These are phyloP conservation scores for Sporisorium scitamineum DNA, from an alignment of 1,284 basidiomycete genomes.

Conservation along the genomic window DNA sequence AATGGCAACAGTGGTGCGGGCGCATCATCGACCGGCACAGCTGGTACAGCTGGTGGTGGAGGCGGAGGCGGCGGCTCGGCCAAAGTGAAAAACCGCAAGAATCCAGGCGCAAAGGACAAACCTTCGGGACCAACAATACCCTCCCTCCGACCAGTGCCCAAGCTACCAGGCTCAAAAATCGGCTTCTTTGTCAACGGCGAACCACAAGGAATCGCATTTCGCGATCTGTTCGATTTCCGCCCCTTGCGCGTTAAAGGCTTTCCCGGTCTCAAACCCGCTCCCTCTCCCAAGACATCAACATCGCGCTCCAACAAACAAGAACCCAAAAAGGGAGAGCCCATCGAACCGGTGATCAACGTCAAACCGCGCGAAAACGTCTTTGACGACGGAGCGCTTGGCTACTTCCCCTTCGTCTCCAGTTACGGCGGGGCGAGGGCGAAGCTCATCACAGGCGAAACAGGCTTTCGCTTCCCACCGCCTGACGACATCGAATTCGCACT, in stretches of 20 bases:
- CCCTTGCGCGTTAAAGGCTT: conserved; percentile 73
- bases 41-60: background rate
- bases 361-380: conserved; percentile 77
- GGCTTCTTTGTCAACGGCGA: conserved; percentile 94
- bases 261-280: conserved; percentile 16
- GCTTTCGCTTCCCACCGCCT: conserved; percentile 80
- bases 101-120: conserved; percentile 43
- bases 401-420: conserved; percentile 92
- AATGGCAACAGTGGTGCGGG: background rate
- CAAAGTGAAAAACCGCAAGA: conserved; percentile 48
- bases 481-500: conserved; percentile 54
- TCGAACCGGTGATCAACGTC: conserved; percentile 56
- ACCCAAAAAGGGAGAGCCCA: conserved; percentile 11
- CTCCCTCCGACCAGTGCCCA: conserved; percentile 78
- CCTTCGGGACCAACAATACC: conserved; percentile 33
- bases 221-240: conserved; percentile 88
- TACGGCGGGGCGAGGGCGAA: conserved; percentile 88
- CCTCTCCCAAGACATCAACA: conserved; percentile 9
- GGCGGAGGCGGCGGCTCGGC: conserved; percentile 24
- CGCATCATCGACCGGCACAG: background rate
- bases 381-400: conserved; percentile 94
- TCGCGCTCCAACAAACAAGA: conserved; percentile 20
- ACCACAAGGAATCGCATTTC: conserved; percentile 85
- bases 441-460: conserved; percentile 82
- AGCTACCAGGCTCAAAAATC: conserved; percentile 79